These are phyloP conservation scores for Nelumbo lutea DNA, from an alignment of 164 flowering plant species.

Conservation along the genomic window DNA sequence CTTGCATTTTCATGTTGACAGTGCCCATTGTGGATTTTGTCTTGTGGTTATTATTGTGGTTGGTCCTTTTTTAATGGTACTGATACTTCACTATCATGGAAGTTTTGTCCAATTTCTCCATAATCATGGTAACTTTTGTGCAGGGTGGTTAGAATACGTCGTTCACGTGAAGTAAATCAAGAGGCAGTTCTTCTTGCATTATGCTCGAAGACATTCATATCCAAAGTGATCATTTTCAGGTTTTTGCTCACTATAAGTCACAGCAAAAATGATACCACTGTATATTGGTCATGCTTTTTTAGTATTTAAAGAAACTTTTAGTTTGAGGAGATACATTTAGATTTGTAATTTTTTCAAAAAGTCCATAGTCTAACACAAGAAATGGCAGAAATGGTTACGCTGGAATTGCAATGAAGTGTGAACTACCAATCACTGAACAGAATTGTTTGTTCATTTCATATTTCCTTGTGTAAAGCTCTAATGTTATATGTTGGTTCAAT, in stretches of 20 bases:
- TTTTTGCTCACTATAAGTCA: slow-evolving; percentile 14
- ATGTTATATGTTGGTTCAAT: background rate
- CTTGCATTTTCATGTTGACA: too few species aligned
- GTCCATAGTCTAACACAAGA: background rate
- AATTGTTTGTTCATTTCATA: too few species aligned
- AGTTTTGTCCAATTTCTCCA: background rate
- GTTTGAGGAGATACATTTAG: background rate
- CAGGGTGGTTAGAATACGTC: slow-evolving; percentile 83
- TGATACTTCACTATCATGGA: background rate
- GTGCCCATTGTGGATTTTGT: too few species aligned
- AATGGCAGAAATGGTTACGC: background rate
- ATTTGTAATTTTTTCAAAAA: background rate
- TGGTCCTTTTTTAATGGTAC: too few species aligned
- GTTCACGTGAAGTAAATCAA: slow-evolving; percentile 80
- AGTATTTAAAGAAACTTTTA: background rate
- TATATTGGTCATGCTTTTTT: background rate
- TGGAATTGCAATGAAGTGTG: background rate
- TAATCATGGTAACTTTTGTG: slow-evolving; percentile 11
- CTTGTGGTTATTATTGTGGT: too few species aligned
- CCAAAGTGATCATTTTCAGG: slow-evolving; percentile 93
- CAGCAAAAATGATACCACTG: background rate
- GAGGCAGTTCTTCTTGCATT: slow-evolving; percentile 94
- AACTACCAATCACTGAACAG: background rate
- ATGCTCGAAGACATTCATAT: slow-evolving; percentile 81
- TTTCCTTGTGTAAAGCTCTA: background rate